phyloP scores from a whole-genome alignment of 768 basidiomycete genomes.

The Pleurotus pulmonarius region DNA sequence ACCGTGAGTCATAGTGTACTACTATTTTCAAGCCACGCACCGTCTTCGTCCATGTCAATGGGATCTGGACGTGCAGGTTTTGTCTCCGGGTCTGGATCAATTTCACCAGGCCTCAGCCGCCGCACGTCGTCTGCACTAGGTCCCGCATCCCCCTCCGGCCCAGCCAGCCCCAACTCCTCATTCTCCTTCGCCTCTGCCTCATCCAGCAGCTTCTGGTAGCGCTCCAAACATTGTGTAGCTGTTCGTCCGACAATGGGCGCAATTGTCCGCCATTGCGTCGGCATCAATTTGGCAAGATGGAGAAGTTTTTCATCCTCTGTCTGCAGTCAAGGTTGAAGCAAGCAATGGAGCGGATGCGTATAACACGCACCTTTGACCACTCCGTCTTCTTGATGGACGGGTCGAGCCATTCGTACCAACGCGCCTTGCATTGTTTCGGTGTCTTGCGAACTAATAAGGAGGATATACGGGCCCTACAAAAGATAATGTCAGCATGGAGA shows the following conservation, averaged over 20 bases:
- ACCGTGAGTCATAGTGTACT: neutral
- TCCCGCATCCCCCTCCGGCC: constrained; percentile 71
- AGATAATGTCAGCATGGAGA: constrained; percentile 1
- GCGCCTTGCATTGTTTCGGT: constrained; percentile 98
- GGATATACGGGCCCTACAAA: constrained; percentile 88
- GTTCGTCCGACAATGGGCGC: constrained; percentile 98
- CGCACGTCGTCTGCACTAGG: constrained; percentile 93
- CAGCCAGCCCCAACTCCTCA: constrained; percentile 88
- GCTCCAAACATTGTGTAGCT: constrained; percentile 95
- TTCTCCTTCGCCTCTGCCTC: constrained; percentile 97
- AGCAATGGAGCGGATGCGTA: neutral
- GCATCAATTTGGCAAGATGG: constrained; percentile 98
- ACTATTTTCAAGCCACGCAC: constrained; percentile 33
- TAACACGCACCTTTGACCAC: constrained; percentile 84
- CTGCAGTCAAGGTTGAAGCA: constrained; percentile 29
- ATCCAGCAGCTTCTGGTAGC: constrained; percentile 96
- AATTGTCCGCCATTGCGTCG: constrained; percentile 99
- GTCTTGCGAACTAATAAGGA: constrained; percentile 97
- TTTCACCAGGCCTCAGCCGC: constrained; percentile 88
- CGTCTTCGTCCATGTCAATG: constrained; percentile 99
- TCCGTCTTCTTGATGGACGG: constrained; percentile 99
- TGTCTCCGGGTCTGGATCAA: constrained; percentile 98
- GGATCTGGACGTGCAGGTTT: constrained; percentile 98
- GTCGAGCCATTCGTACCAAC: constrained; percentile 99
- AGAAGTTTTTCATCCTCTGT: constrained; percentile 98